Base-by-base conservation (phyloP, 129 eudicot genomes). In the Gnaphalium uliginosum region DNA sequence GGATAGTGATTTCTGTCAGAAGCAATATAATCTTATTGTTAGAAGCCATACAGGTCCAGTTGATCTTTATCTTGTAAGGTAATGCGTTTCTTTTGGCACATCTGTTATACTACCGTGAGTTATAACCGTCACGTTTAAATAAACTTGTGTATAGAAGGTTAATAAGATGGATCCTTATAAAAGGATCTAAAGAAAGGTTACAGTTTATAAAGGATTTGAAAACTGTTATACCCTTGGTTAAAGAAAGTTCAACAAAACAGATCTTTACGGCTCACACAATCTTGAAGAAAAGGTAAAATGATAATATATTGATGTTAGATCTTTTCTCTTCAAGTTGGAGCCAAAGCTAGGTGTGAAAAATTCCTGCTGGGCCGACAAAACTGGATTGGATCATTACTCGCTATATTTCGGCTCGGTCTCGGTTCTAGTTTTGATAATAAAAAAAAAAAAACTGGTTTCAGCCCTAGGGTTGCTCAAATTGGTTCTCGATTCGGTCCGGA, bases 31-130 rank as follows among this genome's bases (percentile, higher is more conserved):
- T 58, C 96, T 90, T 68, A 78, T 72, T 33, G 79, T 90, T 30
- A 84, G 93, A 81, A 90, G 96, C 85, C 76, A 79, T 71, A 86
- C 85, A n/a, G 93, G 91, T 63, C 93, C 96, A 50, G 83, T 90
- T 51, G 74, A 71, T 65, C 64, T 84, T 79, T 88, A 82, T 86
- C 91, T 88, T 50, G 18, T 88, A 57, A 88, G 96, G 96, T 90
- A 81, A 53, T 69, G 66, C n/a, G 11, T 24, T 78, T 41, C 61
- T 33, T 19, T 51, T 78, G 39, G 59, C 74, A 30, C n/a, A 67
- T 4, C 7, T 24, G 1, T 41, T 57, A 24, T 41, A 9, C 22
- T 15, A 57, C 14, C 50, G 1, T 23, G 25, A 19, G 39, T 8
- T 43, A 43, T 43, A 13, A 43, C 51, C 18, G 18, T 43, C 51